Conservation (phyloP, 2,329 filamentous ascomycete species). For the Fusarium nurragi region DNA sequence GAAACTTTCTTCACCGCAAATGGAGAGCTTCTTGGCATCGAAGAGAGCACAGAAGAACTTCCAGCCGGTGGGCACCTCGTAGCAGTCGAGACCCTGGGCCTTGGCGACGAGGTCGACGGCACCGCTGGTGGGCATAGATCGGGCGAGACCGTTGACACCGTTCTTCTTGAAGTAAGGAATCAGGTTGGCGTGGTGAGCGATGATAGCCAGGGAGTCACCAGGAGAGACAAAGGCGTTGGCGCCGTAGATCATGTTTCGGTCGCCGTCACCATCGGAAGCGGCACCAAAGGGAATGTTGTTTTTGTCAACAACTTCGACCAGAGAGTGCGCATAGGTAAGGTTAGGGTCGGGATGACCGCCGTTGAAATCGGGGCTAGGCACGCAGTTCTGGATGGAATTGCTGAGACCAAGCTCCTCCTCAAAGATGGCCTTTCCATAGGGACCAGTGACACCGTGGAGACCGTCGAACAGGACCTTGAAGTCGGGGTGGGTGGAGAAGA, state of each 20-base stretch:
- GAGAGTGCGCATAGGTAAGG: constrained; percentile 92
- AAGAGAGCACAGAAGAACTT: constrained; percentile 99
- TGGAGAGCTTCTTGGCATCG: constrained; percentile 94
- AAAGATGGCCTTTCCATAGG: constrained; percentile 95
- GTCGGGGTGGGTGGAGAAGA: constrained; percentile 85
- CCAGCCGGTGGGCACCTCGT: constrained; percentile 98
- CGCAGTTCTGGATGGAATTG: constrained; percentile 85
- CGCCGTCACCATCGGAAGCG: constrained; percentile 94
- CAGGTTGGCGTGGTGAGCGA: constrained; percentile 93
- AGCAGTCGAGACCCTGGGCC: constrained; percentile 88
- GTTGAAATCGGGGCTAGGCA: constrained; percentile 92
- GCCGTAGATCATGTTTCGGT: constrained; percentile 99
- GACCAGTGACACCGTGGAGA: constrained; percentile 92
- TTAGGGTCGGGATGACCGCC: constrained; percentile 98
- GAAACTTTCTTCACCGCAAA: constrained; percentile 98
- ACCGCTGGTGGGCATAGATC: constrained; percentile 96
- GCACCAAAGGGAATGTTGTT: constrained; percentile 94
- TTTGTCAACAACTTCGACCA: constrained; percentile 93
- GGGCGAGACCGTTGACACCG: constrained; percentile 92
- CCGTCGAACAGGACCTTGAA: constrained; percentile 98
- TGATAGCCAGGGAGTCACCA: constrained; percentile 96
- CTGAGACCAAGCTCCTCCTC: constrained; percentile 89
- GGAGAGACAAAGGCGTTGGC: constrained; percentile 96
- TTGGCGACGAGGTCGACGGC: constrained; percentile 96
- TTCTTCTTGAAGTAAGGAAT: constrained; percentile 99